Evolutionary conservation across 2,329 filamentous ascomycete genomes (phyloP).

Genomic region (Venturia asperata): DNA sequence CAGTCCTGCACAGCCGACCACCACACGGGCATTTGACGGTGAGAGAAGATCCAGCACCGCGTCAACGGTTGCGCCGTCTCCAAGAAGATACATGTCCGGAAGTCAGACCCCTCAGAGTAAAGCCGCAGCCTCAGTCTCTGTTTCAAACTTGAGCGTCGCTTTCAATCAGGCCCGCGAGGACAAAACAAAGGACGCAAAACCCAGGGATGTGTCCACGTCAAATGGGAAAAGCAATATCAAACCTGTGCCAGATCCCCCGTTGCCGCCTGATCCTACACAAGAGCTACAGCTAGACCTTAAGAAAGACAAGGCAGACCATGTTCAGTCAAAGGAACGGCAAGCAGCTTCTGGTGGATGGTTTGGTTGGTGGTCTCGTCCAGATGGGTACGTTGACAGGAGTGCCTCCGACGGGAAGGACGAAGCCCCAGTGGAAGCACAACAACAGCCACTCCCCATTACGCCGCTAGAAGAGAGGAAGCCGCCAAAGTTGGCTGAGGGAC

Average conservation of each 20-base stretch:
- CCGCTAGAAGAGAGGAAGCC: conserved; percentile 11
- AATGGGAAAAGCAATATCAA: conserved; percentile 10
- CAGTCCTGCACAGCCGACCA: conserved; percentile 37
- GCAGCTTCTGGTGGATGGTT: conserved; percentile 34
- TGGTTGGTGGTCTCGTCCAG: conserved; percentile 46
- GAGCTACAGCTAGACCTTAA: conserved; percentile 21
- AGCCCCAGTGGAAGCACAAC: conserved; percentile 10
- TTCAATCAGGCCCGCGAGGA: conserved; percentile 25
- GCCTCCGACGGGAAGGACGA: conserved; percentile 20
- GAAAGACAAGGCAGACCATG: conserved; percentile 12
- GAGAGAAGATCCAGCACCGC: conserved; percentile 15
- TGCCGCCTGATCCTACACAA: conserved; percentile 36
- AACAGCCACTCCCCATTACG: conserved; percentile 14
- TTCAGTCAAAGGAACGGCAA: conserved; percentile 17
- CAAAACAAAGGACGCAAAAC: conserved; percentile 20
- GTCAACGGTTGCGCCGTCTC: conserved; percentile 4
- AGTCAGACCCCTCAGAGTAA: conserved; percentile 41
- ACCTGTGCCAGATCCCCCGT: conserved; percentile 33
- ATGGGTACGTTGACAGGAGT: conserved; percentile 33
- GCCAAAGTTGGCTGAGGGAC: conserved; percentile 3
- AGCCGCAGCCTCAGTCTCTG: conserved; percentile 38
- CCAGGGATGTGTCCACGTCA: conserved; percentile 14
- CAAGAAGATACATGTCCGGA: conserved; percentile 29
- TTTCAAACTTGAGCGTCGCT: conserved; percentile 41
- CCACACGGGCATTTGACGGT: conserved; percentile 32